Evolutionary conservation across 2,329 filamentous ascomycete species (phyloP), one percentile per base, ranked within the genome.

Genomic region (Cladosporium sp.): DNA sequence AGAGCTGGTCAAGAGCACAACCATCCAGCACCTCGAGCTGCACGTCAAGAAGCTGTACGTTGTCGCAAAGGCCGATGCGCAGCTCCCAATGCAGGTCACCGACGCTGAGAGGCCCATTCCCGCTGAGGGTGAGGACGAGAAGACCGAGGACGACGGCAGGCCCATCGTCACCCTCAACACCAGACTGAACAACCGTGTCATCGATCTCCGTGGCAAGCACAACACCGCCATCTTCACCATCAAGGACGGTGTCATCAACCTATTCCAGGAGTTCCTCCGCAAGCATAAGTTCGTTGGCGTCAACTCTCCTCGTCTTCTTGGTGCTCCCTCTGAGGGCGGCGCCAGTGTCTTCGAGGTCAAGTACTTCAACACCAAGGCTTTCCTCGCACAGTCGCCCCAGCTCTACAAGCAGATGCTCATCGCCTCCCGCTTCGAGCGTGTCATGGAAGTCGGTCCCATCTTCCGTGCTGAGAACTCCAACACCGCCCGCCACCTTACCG

Each of bases 381-480:
- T 83, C 76, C 83, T 95, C 23, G 91, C 91, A 6, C 91, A 93
- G 77, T 90, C 87, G 6, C 92, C 91, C 6, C 91, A 95, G 75
- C 90, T 95, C 72, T 93, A 94, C 80, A 95, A 96, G 83, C 91
- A 96, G 76, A 88, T 91, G 78, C 88, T 93, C 76, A 93, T 96
- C 77, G 90, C 91, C 1, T 89, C 90, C 66, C 89, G 91, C 26
- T 85, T 91, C 73, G 87, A 93, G 81, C 86, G 88, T 59, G 91
- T 95, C 59, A 92, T 89, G 80, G 88, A 91, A 73, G 88, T 93
- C 63, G 89, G 90, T 0, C 91, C 91, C 4, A 91, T 95, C 3
- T 96, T 94, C 83, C 85, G 91, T 67, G 91, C 91, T n/a, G 92
- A 95, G 79, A 88, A 94, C 80, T 91, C 88, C 63, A 94, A 94